Base-by-base conservation (phyloP, 2,329 filamentous ascomycete species). In the Aspergillus sp. region DNA sequence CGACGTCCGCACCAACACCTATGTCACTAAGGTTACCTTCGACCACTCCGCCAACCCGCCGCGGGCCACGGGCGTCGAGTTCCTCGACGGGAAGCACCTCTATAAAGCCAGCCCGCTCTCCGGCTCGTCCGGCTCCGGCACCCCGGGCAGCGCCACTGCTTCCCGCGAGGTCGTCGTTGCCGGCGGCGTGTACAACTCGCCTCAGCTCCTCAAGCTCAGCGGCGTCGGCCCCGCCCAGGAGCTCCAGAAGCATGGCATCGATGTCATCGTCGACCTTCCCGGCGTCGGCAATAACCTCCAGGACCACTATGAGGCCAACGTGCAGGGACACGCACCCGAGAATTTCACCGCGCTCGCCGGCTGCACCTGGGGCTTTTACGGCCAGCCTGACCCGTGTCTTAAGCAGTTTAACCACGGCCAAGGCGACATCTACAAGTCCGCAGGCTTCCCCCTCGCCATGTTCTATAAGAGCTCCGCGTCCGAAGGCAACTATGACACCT, bases 271-370 rank as follows among this genome's bases (percentile, higher is more conserved):
- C 3, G 66, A 80, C 39, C 69, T 74, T 0, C 70, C 71, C 1
- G 74, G 78, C 27, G 76, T 83, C 3, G 78, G 78, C 4, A 70
- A 68, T 36, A 78, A 81, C 55, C 63, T 82, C 3, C 63, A 77
- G 36, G 77, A 82, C 47, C 75, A 77, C 40, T 54, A 54, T 12
- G 50, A 55, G 15, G 44, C 43, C 27, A 34, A 36, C 3, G 47
- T 55, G 7, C 40, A 47, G 15, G 45, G 40, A 17, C 39, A 42
- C 4, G 12, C 35, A 10, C 41, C 40, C 71, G 71, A 26, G 71
- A 70, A 57, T 34, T 60, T 60, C 38, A 38, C 41, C 14, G 34
- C 53, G 22, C 51, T 56, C 22, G 35, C 51, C 10, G 46, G 48
- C 11, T 62, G 58, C 40, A 62, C 55, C 3, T 60, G 52, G 29